These are phyloP conservation scores for Fennellomyces sp. DNA, from an alignment of 371 early-diverging fungal species.

Conservation along the genomic window DNA sequence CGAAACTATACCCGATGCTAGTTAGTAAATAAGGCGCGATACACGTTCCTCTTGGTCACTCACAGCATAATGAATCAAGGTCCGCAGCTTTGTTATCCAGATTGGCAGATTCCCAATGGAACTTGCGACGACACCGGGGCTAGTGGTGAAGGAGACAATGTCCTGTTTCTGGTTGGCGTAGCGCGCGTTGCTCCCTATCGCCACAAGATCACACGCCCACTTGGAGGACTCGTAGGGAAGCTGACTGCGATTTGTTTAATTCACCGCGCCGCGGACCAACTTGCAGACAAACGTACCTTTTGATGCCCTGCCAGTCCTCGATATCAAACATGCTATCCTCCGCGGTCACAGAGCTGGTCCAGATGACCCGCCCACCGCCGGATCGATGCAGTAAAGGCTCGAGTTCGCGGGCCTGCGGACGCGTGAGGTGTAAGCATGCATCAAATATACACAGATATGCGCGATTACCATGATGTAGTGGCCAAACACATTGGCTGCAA, in stretches of 20 bases:
- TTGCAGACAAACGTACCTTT: constrained; percentile 32
- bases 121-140: constrained; percentile 77
- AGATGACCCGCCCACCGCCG: constrained; percentile 73
- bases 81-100: constrained; percentile 46
- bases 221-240: constrained; percentile 83
- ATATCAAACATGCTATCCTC: constrained; percentile 46
- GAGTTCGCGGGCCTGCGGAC: constrained; percentile 70
- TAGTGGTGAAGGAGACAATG: constrained; percentile 56
- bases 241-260: constrained; percentile 14
- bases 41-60: background rate
- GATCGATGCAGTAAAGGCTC: constrained; percentile 46
- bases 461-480: constrained; percentile 81
- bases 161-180: constrained; percentile 30
- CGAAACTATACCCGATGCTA: constrained; percentile 29
- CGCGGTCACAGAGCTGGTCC: constrained; percentile 81
- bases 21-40: background rate
- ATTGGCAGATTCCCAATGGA: constrained; percentile 59
- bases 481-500: constrained; percentile 88
- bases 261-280: background rate
- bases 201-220: constrained; percentile 70
- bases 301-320: constrained; percentile 76
- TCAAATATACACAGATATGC: no score
- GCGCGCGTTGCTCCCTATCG: constrained; percentile 52
- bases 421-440: no score
- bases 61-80: constrained; percentile 50